phyloP scores from a whole-genome alignment of 495 filamentous ascomycete species.

The Aspergillus asperescens region DNA sequence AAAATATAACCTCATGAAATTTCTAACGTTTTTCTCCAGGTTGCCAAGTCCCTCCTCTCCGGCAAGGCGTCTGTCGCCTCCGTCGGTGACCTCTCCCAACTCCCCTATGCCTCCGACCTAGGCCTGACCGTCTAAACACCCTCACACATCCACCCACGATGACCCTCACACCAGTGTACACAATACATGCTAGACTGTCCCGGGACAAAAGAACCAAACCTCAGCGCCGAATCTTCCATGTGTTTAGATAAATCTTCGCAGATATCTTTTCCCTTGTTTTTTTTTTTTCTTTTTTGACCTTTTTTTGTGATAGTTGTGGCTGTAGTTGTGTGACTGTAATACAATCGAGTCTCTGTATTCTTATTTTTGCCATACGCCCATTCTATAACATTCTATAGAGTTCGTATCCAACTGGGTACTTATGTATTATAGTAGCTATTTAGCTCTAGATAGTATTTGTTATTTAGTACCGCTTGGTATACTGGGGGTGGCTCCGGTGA shows the following conservation, averaged over 20 bases:
- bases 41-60: slow-evolving; percentile 76
- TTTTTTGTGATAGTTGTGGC: slow-evolving; percentile 36
- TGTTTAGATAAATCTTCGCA: slow-evolving; percentile 16
- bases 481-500: too few species aligned
- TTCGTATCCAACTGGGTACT: too few species aligned
- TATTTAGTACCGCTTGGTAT: too few species aligned
- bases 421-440: too few species aligned
- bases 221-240: neutral
- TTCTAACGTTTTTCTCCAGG: slow-evolving; percentile 41
- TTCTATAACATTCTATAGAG: too few species aligned
- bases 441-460: too few species aligned
- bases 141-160: neutral
- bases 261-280: slow-evolving; percentile 18
- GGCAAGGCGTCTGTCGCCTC: slow-evolving; percentile 82
- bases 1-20: neutral
- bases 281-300: slow-evolving; percentile 10
- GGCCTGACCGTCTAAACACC: slow-evolving; percentile 80
- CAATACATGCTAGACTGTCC: slow-evolving; percentile 41
- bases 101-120: slow-evolving; percentile 91
- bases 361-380: neutral
- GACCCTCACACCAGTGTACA: slow-evolving; percentile 30
- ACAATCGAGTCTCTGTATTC: slow-evolving; percentile 36
- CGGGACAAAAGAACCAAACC: slow-evolving; percentile 20
- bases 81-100: slow-evolving; percentile 80
- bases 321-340: slow-evolving; percentile 47